Evolutionary conservation across 306 rosid genomes (phyloP).

Genomic region (Vicia villosa): DNA sequence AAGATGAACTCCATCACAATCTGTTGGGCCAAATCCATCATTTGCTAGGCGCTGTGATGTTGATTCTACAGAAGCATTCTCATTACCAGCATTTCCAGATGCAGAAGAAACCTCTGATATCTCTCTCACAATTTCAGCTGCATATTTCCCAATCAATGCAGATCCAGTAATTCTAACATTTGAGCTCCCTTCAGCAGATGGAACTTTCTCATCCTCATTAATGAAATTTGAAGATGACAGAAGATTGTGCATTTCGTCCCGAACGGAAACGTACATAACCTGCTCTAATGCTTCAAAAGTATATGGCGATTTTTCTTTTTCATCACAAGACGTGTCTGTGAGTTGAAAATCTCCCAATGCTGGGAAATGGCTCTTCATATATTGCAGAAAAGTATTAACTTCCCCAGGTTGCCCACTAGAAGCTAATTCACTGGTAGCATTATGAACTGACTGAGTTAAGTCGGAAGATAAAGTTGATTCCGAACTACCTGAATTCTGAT

Average conservation of each 20-base stretch:
- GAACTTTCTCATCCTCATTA: constrained; percentile 38
- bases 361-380: constrained; percentile 63
- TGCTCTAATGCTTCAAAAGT: constrained; percentile 73
- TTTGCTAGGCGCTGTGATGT: constrained; percentile 44
- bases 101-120: constrained; percentile 53
- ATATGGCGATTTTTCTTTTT: constrained; percentile 39
- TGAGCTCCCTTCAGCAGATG: constrained; percentile 44
- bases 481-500: constrained; percentile 41
- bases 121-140: constrained; percentile 66
- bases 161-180: constrained; percentile 44
- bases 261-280: constrained; percentile 56
- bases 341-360: constrained; percentile 51
- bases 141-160: constrained; percentile 68
- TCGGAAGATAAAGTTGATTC: constrained; percentile 52
- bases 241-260: constrained; percentile 52
- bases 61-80: constrained; percentile 54
- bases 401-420: constrained; percentile 63
- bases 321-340: constrained; percentile 48
- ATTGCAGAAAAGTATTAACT: constrained; percentile 49
- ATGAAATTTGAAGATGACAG: constrained; percentile 35
- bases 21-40: constrained; percentile 76
- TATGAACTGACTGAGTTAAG: constrained; percentile 52
- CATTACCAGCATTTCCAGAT: constrained; percentile 51
- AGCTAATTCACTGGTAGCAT: constrained; percentile 58
- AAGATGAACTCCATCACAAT: constrained; percentile 87